Conservation (phyloP, 2,329 filamentous ascomycete genomes). For the Epichloe sylvatica region DNA sequence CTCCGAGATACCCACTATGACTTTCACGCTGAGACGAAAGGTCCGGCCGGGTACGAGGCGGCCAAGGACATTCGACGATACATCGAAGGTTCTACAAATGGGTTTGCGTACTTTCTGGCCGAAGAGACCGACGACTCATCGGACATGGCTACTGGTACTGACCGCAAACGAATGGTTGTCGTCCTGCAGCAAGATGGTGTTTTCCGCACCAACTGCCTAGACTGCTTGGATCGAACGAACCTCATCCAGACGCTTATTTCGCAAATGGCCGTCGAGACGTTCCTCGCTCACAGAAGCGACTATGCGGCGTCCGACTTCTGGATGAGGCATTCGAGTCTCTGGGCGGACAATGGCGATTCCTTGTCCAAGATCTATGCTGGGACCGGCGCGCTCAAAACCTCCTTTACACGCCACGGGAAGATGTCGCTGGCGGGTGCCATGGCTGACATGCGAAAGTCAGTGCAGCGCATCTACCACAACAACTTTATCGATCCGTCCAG, state of each 20-base stretch:
- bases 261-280: conserved; percentile 78
- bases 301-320: conserved; percentile 68
- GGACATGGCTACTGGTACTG: conserved; percentile 24
- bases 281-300: conserved; percentile 59
- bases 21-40: conserved; percentile 88
- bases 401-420: conserved; percentile 85
- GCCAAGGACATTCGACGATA: conserved; percentile 71
- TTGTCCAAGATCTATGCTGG: conserved; percentile 93
- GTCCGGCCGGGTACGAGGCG: conserved; percentile 74
- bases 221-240: conserved; percentile 92
- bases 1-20: conserved; percentile 80
- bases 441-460: conserved; percentile 90
- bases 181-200: conserved; percentile 88
- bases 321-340: conserved; percentile 81
- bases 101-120: conserved; percentile 84
- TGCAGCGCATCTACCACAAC: conserved; percentile 89
- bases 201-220: conserved; percentile 89
- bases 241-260: conserved; percentile 92
- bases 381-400: conserved; percentile 88
- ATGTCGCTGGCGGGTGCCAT: conserved; percentile 89
- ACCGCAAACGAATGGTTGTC: conserved; percentile 40
- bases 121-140: conserved; percentile 50
- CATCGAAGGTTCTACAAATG: conserved; percentile 65
- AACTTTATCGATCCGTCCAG: conserved; percentile 90
- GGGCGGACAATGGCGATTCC: conserved; percentile 94